Conservation (phyloP, 768 basidiomycete genomes). For the Trametes coccinea region DNA sequence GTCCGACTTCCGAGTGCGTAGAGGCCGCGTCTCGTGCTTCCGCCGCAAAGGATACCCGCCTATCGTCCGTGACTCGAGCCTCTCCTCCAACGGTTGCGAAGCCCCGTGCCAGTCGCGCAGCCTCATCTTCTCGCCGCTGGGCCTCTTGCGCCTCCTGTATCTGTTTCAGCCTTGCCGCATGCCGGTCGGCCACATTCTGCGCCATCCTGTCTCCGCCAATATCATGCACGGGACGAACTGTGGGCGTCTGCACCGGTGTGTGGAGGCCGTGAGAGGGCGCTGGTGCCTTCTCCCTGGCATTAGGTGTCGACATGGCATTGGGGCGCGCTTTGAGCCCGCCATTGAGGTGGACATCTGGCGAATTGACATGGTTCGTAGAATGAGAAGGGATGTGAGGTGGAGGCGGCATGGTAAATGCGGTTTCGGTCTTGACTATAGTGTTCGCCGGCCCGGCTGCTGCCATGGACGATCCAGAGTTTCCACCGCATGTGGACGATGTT, state of each 20-base stretch:
- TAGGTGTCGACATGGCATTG: slow-evolving; percentile 17
- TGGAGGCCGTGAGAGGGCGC: slow-evolving; percentile 27
- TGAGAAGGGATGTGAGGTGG: slow-evolving; percentile 40
- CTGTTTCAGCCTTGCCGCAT: slow-evolving; percentile 7
- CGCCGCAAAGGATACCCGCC: slow-evolving; percentile 14
- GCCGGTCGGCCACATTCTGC: slow-evolving; percentile 1
- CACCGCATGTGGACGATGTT: slow-evolving; percentile 1
- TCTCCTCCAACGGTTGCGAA: neutral
- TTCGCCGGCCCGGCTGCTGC: slow-evolving; percentile 3
- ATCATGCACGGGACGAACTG: slow-evolving; percentile 1
- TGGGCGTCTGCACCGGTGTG: slow-evolving; percentile 39
- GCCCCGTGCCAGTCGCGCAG: neutral
- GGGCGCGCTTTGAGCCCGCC: neutral
- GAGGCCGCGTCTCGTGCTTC: neutral
- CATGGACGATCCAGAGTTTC: slow-evolving; percentile 12
- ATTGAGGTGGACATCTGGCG: slow-evolving; percentile 20
- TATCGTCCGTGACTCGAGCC: slow-evolving; percentile 7
- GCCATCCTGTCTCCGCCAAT: slow-evolving; percentile 9
- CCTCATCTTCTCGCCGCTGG: slow-evolving; percentile 11
- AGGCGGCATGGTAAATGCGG: slow-evolving; percentile 13
- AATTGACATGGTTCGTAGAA: neutral
- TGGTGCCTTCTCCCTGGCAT: slow-evolving; percentile 15
- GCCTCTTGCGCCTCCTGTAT: slow-evolving; percentile 19
- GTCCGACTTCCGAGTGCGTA: neutral
- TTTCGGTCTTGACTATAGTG: slow-evolving; percentile 16